Evolutionary conservation across 2,329 filamentous ascomycete genomes (phyloP), one percentile per base, ranked within the genome.

Genomic region (Ceratocystiopsis minuta): DNA sequence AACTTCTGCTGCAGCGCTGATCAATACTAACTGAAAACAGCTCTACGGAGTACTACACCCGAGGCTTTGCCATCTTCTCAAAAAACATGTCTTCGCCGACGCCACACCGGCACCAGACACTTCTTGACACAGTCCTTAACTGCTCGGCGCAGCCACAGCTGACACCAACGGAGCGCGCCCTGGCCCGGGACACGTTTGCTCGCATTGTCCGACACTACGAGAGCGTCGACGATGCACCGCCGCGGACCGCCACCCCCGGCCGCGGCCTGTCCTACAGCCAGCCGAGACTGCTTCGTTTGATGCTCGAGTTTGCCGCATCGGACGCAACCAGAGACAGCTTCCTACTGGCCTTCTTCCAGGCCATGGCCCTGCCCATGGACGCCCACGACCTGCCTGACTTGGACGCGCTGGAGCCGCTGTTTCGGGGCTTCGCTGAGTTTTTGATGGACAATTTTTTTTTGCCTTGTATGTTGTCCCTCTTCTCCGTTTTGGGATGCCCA

Each of bases 401-500:
- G 18, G 42, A 49, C 7, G 44, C 45, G 16, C 28, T 51, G 7
- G 45, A 42, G 40, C 36, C 41, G 17, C 31, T 32, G 37, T 48
- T 54, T 24, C 45, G 43, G 37, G 46, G 36, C 33, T 55, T 55
- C 45, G 51, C 50, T 18, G 49, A 51, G 14, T 48, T 52, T 34
- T 45, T 55, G 6, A 38, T 55, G 4, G 42, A 53, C 42, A 49
- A 51, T 40, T 55, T 55, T 40, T 56, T 54, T 44, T 36, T 53
- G 3, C 50, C 51, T 32, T 44, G 50, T 52, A 47, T 38, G 45
- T 43, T 16, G 15, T 16, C 35, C 35, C 34, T n/a, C 5, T n/a
- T 16, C 12, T 20, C 17, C 33, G 17, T 36, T 45, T 16, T 36
- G 12, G 31, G 38, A 15, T 14, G 4, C 15, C 33, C 10, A 16